These are phyloP conservation scores for Yarrowia sp. DNA, from an alignment of 805 yeast genomes.

Conservation along the genomic window DNA sequence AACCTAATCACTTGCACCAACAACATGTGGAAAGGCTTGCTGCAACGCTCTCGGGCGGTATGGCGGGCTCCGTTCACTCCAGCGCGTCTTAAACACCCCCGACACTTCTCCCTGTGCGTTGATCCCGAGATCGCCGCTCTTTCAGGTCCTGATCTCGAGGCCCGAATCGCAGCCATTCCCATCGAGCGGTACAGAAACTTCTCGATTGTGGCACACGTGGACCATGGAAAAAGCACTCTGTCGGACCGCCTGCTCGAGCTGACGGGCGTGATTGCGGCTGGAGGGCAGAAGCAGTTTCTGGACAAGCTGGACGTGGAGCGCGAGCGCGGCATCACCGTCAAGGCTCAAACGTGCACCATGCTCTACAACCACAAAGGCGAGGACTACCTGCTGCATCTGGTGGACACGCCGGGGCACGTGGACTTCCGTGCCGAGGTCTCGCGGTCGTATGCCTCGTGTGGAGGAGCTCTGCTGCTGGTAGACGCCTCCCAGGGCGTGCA, in stretches of 20 bases:
- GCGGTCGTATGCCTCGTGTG: conserved; percentile 92
- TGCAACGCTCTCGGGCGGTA: background rate
- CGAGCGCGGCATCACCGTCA: conserved; percentile 94
- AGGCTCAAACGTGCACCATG: conserved; percentile 97
- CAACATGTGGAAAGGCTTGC: conserved; percentile 2
- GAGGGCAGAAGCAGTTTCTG: conserved; percentile 74
- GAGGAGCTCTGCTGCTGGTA: conserved; percentile 84
- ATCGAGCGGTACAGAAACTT: conserved; percentile 81
- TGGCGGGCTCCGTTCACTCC: background rate
- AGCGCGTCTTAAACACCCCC: background rate
- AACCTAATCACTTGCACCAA: background rate
- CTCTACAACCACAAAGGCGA: conserved; percentile 62
- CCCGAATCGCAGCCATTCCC: conserved; percentile 74
- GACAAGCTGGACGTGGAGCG: conserved; percentile 92
- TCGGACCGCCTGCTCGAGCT: conserved; percentile 84
- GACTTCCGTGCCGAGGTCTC: conserved; percentile 94
- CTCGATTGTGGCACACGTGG: conserved; percentile 95
- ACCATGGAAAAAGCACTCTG: conserved; percentile 73
- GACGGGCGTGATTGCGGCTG: conserved; percentile 83
- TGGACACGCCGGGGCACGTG: conserved; percentile 98
- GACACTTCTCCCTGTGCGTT: conserved; percentile 9
- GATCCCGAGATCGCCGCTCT: conserved; percentile 12
- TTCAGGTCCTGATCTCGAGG: conserved; percentile 42
- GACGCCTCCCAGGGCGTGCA: conserved; percentile 97
- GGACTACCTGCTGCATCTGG: conserved; percentile 83